These are phyloP conservation scores for Zostera marina DNA, from an alignment of 116 monocot species.

Conservation along the genomic window DNA sequence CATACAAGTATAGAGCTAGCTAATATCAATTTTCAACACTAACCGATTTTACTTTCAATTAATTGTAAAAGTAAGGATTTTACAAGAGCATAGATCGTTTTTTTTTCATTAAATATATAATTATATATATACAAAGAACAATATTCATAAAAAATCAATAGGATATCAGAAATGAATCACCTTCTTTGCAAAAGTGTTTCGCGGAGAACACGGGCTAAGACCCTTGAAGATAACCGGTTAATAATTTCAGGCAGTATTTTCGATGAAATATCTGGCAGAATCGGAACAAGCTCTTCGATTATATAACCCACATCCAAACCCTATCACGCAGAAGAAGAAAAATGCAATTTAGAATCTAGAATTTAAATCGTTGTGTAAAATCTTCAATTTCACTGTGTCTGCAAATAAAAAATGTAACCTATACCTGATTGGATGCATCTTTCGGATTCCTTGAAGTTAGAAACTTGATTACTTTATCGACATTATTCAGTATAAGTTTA, in stretches of 20 bases:
- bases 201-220: conserved; percentile 58
- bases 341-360: background rate
- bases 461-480: conserved; percentile 79
- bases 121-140: conserved; percentile 3
- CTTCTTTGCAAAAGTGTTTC: conserved; percentile 59
- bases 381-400: too few species aligned
- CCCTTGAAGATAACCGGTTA: conserved; percentile 51
- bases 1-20: too few species aligned
- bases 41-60: too few species aligned
- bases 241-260: conserved; percentile 68
- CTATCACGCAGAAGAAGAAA: conserved; percentile 15
- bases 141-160: background rate
- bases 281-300: conserved; percentile 72
- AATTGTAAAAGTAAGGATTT: too few species aligned
- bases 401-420: background rate
- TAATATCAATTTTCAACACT: too few species aligned
- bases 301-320: conserved; percentile 32
- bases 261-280: conserved; percentile 73
- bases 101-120: too few species aligned
- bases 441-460: conserved; percentile 49
- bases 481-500: conserved; percentile 70
- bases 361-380: background rate
- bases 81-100: too few species aligned
- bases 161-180: background rate
- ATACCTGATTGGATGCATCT: conserved; percentile 40